Conservation (phyloP, 2,329 filamentous ascomycete genomes). For the Pseudophaeomoniella oleicola region DNA sequence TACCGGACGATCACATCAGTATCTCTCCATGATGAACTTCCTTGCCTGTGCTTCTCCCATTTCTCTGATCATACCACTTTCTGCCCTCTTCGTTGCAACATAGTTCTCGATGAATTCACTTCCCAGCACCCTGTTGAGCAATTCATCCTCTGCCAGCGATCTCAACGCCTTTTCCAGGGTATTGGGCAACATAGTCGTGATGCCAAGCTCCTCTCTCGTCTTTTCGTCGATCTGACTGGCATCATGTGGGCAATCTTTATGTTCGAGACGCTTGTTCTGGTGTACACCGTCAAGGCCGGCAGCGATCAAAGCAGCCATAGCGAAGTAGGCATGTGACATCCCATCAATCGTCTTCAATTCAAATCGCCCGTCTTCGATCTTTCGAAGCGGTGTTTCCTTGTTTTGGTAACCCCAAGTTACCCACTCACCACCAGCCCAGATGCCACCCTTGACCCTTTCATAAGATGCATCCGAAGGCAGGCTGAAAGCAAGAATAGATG, state of each 20-base stretch:
- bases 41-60: slow-evolving; percentile 18
- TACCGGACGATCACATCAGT: no score
- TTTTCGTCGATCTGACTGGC: slow-evolving; percentile 16
- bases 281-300: slow-evolving; percentile 44
- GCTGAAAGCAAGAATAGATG: slow-evolving; percentile 53
- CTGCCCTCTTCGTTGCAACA: slow-evolving; percentile 18
- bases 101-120: slow-evolving; percentile 13
- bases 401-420: slow-evolving; percentile 73
- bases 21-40: slow-evolving; percentile 23
- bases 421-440: slow-evolving; percentile 67
- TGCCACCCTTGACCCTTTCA: slow-evolving; percentile 50
- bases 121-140: slow-evolving; percentile 17
- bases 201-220: slow-evolving; percentile 19
- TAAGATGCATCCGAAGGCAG: slow-evolving; percentile 55
- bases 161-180: slow-evolving; percentile 19
- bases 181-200: slow-evolving; percentile 21
- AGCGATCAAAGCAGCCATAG: slow-evolving; percentile 44
- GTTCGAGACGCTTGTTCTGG: slow-evolving; percentile 11
- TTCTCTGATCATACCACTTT: slow-evolving; percentile 16
- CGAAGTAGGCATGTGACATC: slow-evolving; percentile 64
- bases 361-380: slow-evolving; percentile 54
- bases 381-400: slow-evolving; percentile 58
- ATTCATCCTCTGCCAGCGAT: slow-evolving; percentile 15
- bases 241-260: slow-evolving; percentile 20
- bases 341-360: slow-evolving; percentile 70